phyloP scores from a whole-genome alignment of 768 basidiomycete genomes.

The Amanita inopinata region DNA sequence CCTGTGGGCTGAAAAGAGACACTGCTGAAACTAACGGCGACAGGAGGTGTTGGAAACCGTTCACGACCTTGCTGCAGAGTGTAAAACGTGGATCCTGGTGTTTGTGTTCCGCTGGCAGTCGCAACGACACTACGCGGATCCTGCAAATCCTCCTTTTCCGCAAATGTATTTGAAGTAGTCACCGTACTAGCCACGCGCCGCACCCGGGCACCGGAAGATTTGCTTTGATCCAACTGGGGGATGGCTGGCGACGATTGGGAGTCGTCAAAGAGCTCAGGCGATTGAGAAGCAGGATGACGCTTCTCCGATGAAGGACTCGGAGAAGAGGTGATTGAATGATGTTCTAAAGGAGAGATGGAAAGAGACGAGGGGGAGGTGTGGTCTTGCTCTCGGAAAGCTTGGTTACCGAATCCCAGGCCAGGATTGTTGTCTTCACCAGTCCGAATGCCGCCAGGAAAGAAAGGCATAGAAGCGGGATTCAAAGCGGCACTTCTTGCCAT shows the following conservation, averaged over 20 bases:
- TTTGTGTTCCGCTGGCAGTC: conserved; percentile 13
- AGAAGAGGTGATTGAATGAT: conserved; percentile 58
- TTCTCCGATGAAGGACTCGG: conserved; percentile 48
- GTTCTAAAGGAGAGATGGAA: conserved; percentile 55
- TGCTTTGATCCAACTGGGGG: conserved; percentile 35
- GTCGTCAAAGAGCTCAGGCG: conserved; percentile 25
- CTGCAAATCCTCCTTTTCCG: conserved; percentile 41
- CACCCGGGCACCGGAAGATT: conserved; percentile 25
- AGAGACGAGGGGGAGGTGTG: conserved; percentile 44
- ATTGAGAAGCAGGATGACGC: conserved; percentile 24
- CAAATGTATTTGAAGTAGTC: conserved; percentile 40
- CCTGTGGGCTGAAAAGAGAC: conserved; percentile 34
- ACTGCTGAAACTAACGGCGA: conserved; percentile 24
- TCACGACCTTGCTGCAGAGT: conserved; percentile 28
- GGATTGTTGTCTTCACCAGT: conserved; percentile 44
- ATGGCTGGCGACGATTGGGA: conserved; percentile 37
- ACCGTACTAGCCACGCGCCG: conserved; percentile 40
- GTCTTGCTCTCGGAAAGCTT: conserved; percentile 36
- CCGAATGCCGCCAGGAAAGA: conserved; percentile 67
- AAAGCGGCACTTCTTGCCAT: conserved; percentile 73
- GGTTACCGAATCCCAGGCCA: conserved; percentile 36
- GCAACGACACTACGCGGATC: conserved; percentile 24
- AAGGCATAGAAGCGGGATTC: conserved; percentile 77
- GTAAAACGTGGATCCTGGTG: conserved; percentile 26
- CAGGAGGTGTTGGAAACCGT: conserved; percentile 36